Evolutionary conservation across 345 rosid species (phyloP).

Genomic region (Sonneratia alba): DNA sequence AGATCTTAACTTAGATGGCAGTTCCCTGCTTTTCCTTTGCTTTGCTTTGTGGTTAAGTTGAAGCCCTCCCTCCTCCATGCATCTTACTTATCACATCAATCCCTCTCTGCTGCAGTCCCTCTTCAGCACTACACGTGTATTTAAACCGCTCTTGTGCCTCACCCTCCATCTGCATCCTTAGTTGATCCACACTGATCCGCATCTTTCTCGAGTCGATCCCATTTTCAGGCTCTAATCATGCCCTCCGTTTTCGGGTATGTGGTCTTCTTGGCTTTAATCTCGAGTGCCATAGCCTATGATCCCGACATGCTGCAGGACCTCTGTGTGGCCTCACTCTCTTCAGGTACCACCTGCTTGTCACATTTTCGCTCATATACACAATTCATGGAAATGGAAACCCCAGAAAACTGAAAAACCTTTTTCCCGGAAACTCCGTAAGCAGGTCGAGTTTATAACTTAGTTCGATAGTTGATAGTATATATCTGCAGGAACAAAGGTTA

Average conservation of each 20-base stretch:
- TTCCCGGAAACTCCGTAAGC: neutral
- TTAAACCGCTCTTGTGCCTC: neutral
- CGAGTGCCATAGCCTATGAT: constrained; percentile 29
- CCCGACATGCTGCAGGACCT: constrained; percentile 66
- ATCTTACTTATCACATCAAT: constrained; percentile 3
- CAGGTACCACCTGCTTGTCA: constrained; percentile 16
- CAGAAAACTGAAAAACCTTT: no score
- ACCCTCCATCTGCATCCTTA: neutral
- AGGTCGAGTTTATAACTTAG: neutral
- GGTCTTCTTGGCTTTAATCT: constrained; percentile 13
- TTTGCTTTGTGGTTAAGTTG: constrained; percentile 37
- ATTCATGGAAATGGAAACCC: neutral
- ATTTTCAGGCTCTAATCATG: neutral
- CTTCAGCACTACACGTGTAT: neutral
- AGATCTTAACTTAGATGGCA: no score
- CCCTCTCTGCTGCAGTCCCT: neutral
- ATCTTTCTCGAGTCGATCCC: neutral
- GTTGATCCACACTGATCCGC: neutral
- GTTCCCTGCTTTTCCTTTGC: neutral
- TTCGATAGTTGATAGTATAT: neutral
- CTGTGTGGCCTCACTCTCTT: constrained; percentile 40
- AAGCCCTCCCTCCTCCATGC: constrained; percentile 8
- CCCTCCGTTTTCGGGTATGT: constrained; percentile 5
- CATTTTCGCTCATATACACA: neutral
- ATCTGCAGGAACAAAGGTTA: constrained; percentile 36